A percentile compares a stretch with the other conserved stretches of the same genome.
Conservation (phyloP, 306 rosid species). For the Rosa chinensis region DNA sequence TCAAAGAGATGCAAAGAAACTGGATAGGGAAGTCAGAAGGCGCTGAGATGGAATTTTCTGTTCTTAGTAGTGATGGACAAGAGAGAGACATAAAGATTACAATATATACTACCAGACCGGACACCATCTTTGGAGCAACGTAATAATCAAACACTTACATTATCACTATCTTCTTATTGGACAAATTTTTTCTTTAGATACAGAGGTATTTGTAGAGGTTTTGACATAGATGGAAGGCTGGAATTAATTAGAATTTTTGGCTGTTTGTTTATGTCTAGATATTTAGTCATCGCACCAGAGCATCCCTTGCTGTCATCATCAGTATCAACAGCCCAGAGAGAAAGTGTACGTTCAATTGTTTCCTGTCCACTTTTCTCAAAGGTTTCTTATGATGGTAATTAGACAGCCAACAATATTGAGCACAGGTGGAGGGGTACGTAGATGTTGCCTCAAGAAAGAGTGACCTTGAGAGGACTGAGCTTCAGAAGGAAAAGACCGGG, state of each 20-base stretch:
- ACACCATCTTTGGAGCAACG: slow-evolving; percentile 98
- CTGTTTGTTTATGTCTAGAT: slow-evolving; percentile 51
- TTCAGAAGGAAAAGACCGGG: slow-evolving; percentile 95
- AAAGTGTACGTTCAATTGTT: slow-evolving; percentile 52
- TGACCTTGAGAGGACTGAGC: slow-evolving; percentile 98
- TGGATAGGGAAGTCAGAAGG: slow-evolving; percentile 99
- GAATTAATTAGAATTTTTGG: slow-evolving; percentile 18
- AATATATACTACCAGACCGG: slow-evolving; percentile 93
- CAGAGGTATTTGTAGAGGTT: neutral
- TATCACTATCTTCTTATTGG: slow-evolving; percentile 26
- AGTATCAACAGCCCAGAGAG: slow-evolving; percentile 54
- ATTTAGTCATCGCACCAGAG: slow-evolving; percentile 95
- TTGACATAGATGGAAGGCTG: slow-evolving; percentile 2
- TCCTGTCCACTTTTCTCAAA: slow-evolving; percentile 32
- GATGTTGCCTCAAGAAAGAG: slow-evolving; percentile 83
- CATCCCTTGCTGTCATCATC: slow-evolving; percentile 63
- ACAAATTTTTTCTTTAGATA: slow-evolving; percentile 20
- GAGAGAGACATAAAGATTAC: slow-evolving; percentile 64
- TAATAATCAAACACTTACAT: slow-evolving; percentile 48
- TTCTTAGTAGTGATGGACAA: slow-evolving; percentile 65
- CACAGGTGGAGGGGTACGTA: slow-evolving; percentile 81
- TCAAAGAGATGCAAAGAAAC: slow-evolving; percentile 97
- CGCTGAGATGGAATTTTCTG: slow-evolving; percentile 81
- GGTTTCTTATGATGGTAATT: slow-evolving; percentile 35
- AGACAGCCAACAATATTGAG: slow-evolving; percentile 40